Evolutionary conservation across 371 early-diverging fungal species (phyloP), one percentile per base, ranked within the genome.

Genomic region (Mucor piriformis): DNA sequence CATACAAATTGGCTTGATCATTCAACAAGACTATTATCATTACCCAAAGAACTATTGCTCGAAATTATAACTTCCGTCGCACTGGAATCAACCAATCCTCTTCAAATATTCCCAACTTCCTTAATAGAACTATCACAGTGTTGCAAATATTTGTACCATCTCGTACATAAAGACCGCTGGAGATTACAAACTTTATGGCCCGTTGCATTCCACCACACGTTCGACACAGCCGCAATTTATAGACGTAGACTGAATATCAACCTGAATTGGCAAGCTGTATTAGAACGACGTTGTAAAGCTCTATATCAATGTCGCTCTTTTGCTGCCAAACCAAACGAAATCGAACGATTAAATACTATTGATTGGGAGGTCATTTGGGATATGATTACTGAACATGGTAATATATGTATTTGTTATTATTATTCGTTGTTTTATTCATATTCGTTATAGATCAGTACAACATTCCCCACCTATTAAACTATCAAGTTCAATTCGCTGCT

Each of bases 381-480:
- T 50, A 76, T 79, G 67, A 59, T 79, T 10, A 74, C 74, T 21
- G 79, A 79, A 57, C 79, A 79, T 66, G 79, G 78, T 74, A 70
- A 49, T 10, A 37, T 37, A 37, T 37, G 12, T 16, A 16, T 18
- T 18, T 42, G 8, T 42, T 42, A 10, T 38, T 52, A 38, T 38
- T 32, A 44, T 12, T 35, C 20, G 4, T 13, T 35, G 27, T 33
- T 59, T 34, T 50, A 32, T 29, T 54, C 21, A 23, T 47, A 13
- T 42, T 16, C 3, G 8, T 24, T 63, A 29, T 8, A 75, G 76
- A 76, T 61, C 64, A 71, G 32, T 42, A 46, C 27, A 76, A 76
- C 53, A 66, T 76, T 47, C 66, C 65, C 25, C 74, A 67, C 43
- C 59, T 79, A 8, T 35, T 74, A 29, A 42, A 69, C 6, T 66